Percentiles rank a stretch among this genome's conserved stretches.
phyloP scores from a whole-genome alignment of 345 rosid species.

The Syzygium aromaticum region DNA sequence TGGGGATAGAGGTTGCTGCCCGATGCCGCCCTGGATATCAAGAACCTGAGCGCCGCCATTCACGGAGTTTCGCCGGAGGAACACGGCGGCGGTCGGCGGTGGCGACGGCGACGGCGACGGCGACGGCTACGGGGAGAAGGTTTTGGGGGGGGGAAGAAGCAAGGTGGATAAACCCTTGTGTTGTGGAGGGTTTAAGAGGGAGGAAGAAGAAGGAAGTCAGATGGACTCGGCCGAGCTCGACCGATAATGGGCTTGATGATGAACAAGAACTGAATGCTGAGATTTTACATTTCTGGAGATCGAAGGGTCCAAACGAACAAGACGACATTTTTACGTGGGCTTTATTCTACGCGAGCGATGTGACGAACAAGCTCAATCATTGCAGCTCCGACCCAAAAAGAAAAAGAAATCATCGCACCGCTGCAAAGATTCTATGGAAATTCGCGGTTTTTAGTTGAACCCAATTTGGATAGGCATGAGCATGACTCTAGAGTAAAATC shows the following conservation, averaged over 20 bases:
- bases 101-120: background rate
- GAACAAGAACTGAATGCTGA: background rate
- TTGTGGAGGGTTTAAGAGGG: background rate
- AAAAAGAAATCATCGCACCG: no score
- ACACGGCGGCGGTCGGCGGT: background rate
- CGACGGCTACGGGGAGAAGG: no score
- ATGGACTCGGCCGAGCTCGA: background rate
- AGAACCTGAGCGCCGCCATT: background rate
- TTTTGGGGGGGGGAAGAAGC: background rate
- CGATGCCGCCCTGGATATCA: background rate
- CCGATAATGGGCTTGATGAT: background rate
- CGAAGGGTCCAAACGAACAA: background rate
- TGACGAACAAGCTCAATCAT: accelerated
- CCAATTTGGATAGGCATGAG: no score
- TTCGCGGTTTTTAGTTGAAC: no score
- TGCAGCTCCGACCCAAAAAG: no score
- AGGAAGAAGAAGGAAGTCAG: background rate
- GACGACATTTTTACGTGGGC: background rate
- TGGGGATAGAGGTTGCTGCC: background rate
- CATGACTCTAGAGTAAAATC: no score
- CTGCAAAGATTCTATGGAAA: no score
- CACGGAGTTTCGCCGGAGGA: background rate
- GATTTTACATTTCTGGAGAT: background rate
- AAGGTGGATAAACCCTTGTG: background rate
- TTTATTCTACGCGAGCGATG: background rate